Base-by-base conservation (phyloP, 1,139 yeast species). In the Pichia cactophila region DNA sequence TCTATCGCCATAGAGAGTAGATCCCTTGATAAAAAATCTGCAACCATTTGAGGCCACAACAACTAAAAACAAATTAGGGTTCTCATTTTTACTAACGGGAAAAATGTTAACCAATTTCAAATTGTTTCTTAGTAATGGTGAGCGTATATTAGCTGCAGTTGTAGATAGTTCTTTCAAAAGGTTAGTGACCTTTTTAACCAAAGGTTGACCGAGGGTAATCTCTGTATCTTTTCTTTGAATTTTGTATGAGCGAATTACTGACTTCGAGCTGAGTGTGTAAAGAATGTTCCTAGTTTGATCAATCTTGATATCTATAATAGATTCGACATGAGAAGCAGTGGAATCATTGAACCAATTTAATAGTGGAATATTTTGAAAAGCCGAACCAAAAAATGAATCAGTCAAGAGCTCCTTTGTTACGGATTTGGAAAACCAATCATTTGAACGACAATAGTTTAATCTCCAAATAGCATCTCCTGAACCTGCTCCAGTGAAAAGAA, bases 1-100 rank as follows among this genome's bases (percentile, higher is more conserved):
- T 44, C 65, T 54, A 45, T 62, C 62, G 26, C 55, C 57, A 50
- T 60, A 61, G 23, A 64, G 57, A 5, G 71, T 64, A 33, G 71
- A 62, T 42, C 81, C 81, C 52, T 82, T 83, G 54, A 85, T 71
- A 54, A 81, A 83, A 35, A 92, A 71, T 57, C 98, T 78, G 56
- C 86, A 85, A 17, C 98, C 98, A 52, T 82, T 83, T 46, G 81
- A 74, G 0, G 97, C 88, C n/a, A 87, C 74, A 0, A 96, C 97
- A 44, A 90, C 81, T 50, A 92, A 70, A 60, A 82, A 90, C 29
- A 88, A 72, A 46, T 83, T 82, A 31, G 77, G 71, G 33, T 90
- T 85, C 63, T 89, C 96, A 33, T 66, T 66, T 42, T 74, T 76
- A 1, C 81, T 68, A 12, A 89, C 79, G 5, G 81, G 77, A 48